Conservation (phyloP, 306 rosid species). For the Ziziphus jujuba region DNA sequence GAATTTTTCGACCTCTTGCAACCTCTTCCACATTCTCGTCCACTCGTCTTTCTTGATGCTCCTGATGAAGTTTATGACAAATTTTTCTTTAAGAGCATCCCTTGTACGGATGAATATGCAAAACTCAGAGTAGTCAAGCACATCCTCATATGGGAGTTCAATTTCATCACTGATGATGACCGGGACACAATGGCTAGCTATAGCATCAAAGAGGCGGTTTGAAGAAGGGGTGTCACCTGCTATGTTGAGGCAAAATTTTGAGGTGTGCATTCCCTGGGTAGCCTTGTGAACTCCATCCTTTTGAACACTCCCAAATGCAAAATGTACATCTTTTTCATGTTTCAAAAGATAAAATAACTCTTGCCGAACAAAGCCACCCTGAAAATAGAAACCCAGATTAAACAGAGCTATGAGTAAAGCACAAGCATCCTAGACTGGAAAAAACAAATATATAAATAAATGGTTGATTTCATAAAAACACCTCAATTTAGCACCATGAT, state of each 20-base stretch:
- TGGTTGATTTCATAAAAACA: background rate
- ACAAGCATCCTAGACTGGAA: background rate
- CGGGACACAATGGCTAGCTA: conserved; percentile 75
- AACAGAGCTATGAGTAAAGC: background rate
- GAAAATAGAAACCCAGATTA: conserved; percentile 4
- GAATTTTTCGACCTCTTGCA: conserved; percentile 60
- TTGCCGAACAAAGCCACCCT: conserved; percentile 76
- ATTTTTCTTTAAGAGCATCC: conserved; percentile 59
- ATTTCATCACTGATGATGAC: conserved; percentile 77
- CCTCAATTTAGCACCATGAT: background rate
- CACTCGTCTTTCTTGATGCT: conserved; percentile 62
- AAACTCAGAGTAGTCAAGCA: conserved; percentile 71
- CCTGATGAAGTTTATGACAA: conserved; percentile 50
- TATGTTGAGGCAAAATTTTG: conserved; percentile 87
- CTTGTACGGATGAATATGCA: conserved; percentile 68
- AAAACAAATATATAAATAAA: conserved; percentile 1
- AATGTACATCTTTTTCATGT: conserved; percentile 71
- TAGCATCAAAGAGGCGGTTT: conserved; percentile 79
- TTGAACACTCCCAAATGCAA: conserved; percentile 66
- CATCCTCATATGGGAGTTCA: conserved; percentile 81
- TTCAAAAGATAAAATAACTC: conserved; percentile 68
- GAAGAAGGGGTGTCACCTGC: conserved; percentile 92
- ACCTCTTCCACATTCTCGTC: conserved; percentile 71
- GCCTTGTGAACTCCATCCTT: conserved; percentile 58
- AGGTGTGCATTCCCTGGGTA: conserved; percentile 60